Percentiles rank a stretch among this genome's conserved stretches.
Conservation (phyloP, 2,329 filamentous ascomycete species). For the Aspergillus transmontanensis region DNA sequence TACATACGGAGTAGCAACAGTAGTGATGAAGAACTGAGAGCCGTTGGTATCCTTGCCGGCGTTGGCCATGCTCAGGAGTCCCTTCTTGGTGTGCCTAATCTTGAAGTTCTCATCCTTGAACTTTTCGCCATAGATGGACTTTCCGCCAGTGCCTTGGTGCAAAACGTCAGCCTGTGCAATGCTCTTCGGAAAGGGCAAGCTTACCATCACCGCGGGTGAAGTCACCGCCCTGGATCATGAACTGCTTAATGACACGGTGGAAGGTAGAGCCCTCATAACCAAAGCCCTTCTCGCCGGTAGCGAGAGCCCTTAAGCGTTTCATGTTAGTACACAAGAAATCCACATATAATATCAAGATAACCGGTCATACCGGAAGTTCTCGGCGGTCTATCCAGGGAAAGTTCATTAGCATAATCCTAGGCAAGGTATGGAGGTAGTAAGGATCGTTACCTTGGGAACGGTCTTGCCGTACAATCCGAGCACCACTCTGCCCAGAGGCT, state of each 20-base stretch:
- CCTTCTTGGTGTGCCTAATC: constrained; percentile 67
- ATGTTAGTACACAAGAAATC: constrained; percentile 15
- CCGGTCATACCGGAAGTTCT: constrained; percentile 60
- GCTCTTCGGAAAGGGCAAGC: constrained; percentile 8
- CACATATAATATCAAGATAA: not conserved
- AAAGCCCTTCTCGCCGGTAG: constrained; percentile 68
- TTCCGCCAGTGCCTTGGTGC: constrained; percentile 62
- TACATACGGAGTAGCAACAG: constrained; percentile 55
- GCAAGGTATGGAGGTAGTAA: not conserved
- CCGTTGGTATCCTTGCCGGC: constrained; percentile 66
- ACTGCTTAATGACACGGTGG: constrained; percentile 71
- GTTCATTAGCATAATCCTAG: constrained; percentile 15
- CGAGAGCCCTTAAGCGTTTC: constrained; percentile 51
- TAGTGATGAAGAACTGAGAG: constrained; percentile 70
- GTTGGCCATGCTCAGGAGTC: constrained; percentile 68
- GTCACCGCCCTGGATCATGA: constrained; percentile 73
- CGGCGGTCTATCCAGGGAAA: constrained; percentile 54
- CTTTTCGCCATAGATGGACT: constrained; percentile 68
- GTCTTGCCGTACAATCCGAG: constrained; percentile 70
- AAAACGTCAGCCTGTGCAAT: constrained; percentile 13
- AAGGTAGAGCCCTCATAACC: constrained; percentile 68
- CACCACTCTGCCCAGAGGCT: constrained; percentile 62
- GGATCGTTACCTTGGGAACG: constrained; percentile 58
- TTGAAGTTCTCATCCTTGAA: constrained; percentile 74
- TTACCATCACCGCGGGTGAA: constrained; percentile 64